Conservation (phyloP, 371 early-diverging fungal species). For the Mucor saturninus region DNA sequence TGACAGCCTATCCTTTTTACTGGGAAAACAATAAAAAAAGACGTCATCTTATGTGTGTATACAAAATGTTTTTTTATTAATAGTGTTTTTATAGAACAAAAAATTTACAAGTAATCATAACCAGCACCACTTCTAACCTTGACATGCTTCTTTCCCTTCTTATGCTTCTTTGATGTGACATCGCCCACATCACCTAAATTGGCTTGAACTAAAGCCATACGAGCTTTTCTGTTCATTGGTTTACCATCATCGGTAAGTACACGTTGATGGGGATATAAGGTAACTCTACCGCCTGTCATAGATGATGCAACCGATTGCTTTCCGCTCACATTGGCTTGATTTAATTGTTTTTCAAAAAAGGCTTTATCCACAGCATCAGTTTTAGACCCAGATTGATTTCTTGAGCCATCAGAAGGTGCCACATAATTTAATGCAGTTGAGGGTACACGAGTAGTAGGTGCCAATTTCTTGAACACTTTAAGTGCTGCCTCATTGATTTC, state of each 20-base stretch:
- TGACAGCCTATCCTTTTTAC: constrained; percentile 2
- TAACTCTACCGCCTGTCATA: constrained; percentile 59
- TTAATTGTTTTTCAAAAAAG: constrained; percentile 65
- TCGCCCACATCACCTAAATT: constrained; percentile 38
- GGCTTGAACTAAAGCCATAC: constrained; percentile 52
- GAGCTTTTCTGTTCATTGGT: constrained; percentile 47
- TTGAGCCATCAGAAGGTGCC: constrained; percentile 52
- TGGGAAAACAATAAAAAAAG: background rate
- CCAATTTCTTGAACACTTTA: constrained; percentile 53
- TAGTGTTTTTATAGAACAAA: background rate
- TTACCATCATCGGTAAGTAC: constrained; percentile 55
- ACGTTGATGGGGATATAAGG: constrained; percentile 66
- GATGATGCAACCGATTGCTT: constrained; percentile 40
- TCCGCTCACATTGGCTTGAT: constrained; percentile 57
- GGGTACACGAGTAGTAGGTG: constrained; percentile 58
- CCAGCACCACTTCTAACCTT: constrained; percentile 74
- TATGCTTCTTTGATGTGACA: constrained; percentile 65
- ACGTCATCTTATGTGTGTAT: background rate
- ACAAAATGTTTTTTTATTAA: background rate
- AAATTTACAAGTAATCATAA: constrained; percentile 45
- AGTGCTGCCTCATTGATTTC: constrained; percentile 74
- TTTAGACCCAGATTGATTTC: constrained; percentile 48
- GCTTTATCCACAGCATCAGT: constrained; percentile 67
- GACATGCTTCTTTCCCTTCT: constrained; percentile 83
- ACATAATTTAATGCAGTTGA: constrained; percentile 60